A percentile compares a stretch with the other conserved stretches of the same genome.
Conservation (phyloP, 2,329 filamentous ascomycete genomes). For the Penicillium sclerotiorum region DNA sequence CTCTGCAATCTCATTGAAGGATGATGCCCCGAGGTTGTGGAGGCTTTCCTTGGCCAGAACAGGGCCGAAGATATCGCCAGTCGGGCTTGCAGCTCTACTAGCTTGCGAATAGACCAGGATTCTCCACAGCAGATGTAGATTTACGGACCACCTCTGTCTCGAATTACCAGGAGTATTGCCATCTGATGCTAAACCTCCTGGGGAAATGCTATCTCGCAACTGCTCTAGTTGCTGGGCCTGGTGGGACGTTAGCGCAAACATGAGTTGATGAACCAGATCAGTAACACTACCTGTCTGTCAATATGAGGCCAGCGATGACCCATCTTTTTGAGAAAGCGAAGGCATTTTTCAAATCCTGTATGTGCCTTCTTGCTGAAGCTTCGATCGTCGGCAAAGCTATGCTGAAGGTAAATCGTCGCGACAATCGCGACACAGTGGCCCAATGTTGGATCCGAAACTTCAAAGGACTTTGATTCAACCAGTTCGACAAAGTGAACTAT, state of each 20-base stretch:
- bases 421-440: conserved; percentile 52
- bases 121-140: conserved; percentile 40
- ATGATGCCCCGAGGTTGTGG: conserved; percentile 6
- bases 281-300: conserved; percentile 17
- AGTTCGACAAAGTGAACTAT: conserved; percentile 52
- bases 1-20: conserved; percentile 19
- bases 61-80: conserved; percentile 22
- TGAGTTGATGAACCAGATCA: neutral
- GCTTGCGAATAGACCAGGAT: conserved; percentile 42
- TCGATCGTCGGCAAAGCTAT: conserved; percentile 48
- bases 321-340: conserved; percentile 39
- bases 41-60: conserved; percentile 18
- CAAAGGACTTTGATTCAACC: conserved; percentile 43
- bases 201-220: conserved; percentile 37
- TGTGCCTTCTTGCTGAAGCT: conserved; percentile 39
- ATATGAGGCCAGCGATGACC: conserved; percentile 42
- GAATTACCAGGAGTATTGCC: neutral
- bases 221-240: conserved; percentile 30
- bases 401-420: conserved; percentile 54
- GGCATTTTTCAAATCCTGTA: conserved; percentile 43
- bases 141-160: conserved; percentile 34
- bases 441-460: conserved; percentile 47
- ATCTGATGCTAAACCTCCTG: conserved; percentile 16
- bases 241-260: neutral
- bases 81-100: conserved; percentile 23